These are phyloP conservation scores for Thermomucor indicae-seudaticae DNA, from an alignment of 371 early-diverging fungal genomes.

Conservation along the genomic window DNA sequence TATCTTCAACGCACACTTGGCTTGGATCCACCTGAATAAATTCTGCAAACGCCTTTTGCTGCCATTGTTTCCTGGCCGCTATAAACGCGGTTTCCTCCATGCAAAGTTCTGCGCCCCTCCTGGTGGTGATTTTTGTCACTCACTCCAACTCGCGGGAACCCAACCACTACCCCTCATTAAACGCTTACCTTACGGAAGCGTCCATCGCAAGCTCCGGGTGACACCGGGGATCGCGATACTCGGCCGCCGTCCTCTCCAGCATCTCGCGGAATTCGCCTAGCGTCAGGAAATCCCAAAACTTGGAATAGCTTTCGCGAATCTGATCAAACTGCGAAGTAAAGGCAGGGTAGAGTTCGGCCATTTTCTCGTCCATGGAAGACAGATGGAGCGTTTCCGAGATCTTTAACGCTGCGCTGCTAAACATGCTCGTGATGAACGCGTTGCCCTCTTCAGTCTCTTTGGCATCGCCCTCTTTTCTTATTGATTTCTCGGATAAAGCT, in stretches of 20 bases:
- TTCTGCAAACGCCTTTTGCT: conserved; percentile 57
- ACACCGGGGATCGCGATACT: conserved; percentile 1
- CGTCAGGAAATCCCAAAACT: conserved; percentile 10
- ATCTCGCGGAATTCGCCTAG: conserved; percentile 16
- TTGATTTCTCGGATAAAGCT: too few species aligned
- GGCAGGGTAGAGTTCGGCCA: conserved; percentile 6
- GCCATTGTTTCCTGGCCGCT: conserved; percentile 36
- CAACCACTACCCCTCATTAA: not conserved
- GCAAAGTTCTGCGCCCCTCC: conserved; percentile 38
- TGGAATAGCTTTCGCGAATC: conserved; percentile 8
- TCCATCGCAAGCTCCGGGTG: conserved; percentile 17
- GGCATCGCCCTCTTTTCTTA: too few species aligned
- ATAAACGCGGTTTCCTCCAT: conserved; percentile 49
- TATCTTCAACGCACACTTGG: conserved; percentile 56
- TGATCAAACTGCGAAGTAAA: conserved; percentile 11
- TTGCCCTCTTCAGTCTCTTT: too few species aligned
- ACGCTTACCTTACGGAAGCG: conserved; percentile 15
- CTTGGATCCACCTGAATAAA: conserved; percentile 60
- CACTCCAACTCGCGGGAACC: not conserved
- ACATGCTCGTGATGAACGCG: too few species aligned
- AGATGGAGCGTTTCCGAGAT: too few species aligned
- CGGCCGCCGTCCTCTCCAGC: conserved; percentile 5
- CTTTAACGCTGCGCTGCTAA: too few species aligned
- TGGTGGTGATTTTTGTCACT: conserved; percentile 11
- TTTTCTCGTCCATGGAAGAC: too few species aligned